Evolutionary conservation across 352 stramenopile genomes (phyloP).

Genomic region (Globisporangium acanthophoron): DNA sequence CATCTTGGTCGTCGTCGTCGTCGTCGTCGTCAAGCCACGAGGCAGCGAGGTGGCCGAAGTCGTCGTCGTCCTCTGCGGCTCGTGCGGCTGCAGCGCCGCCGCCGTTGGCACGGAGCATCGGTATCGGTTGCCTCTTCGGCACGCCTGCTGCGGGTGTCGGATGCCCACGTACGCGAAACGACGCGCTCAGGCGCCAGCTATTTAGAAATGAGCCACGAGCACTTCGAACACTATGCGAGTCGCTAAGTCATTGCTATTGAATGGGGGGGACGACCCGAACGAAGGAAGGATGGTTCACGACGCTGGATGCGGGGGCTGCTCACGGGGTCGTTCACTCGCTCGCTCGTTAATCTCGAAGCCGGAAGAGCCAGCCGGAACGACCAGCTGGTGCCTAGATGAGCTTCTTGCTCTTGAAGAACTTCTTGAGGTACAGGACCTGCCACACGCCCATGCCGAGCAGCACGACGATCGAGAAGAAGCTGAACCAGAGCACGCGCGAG

Average conservation of each 20-base stretch:
- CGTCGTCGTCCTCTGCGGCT: conserved; percentile 13
- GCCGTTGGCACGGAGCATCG: not conserved
- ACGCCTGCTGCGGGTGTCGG: not conserved
- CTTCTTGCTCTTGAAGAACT: conserved; percentile 93
- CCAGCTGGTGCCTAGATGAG: conserved; percentile 56
- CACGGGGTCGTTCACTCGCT: too few species aligned
- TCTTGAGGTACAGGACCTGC: conserved; percentile 89
- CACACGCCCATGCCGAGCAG: conserved; percentile 81
- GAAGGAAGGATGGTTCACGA: too few species aligned
- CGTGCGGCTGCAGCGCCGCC: not conserved
- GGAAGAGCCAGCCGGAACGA: too few species aligned
- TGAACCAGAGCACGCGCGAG: conserved; percentile 88
- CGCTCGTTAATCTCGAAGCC: too few species aligned
- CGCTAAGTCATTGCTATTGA: too few species aligned
- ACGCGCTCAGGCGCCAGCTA: too few species aligned
- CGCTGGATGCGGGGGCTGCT: too few species aligned
- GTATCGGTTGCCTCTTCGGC: not conserved
- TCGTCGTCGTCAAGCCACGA: conserved; percentile 11
- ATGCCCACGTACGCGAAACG: too few species aligned
- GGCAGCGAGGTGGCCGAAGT: conserved; percentile 4
- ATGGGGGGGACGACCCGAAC: too few species aligned
- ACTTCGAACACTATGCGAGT: too few species aligned
- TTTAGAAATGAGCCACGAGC: too few species aligned
- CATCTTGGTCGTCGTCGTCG: not conserved
- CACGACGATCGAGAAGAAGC: conserved; percentile 85